Percentiles rank a stretch among this genome's conserved stretches.
Conservation (phyloP, 768 basidiomycete species). For the Naganishia friedmannii region DNA sequence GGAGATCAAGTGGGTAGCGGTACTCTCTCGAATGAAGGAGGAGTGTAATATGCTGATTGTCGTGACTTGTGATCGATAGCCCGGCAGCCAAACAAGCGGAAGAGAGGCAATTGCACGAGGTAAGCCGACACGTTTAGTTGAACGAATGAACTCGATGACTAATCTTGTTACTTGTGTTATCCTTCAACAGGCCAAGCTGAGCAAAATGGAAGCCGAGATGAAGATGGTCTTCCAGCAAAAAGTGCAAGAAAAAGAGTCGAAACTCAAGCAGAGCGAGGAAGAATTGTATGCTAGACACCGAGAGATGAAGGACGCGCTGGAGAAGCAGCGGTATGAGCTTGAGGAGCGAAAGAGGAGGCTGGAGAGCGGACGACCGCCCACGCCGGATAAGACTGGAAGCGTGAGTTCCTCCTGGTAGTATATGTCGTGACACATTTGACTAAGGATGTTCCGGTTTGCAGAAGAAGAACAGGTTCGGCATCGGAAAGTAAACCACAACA, state of each 20-base stretch:
- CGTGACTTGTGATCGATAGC: slow-evolving; percentile 55
- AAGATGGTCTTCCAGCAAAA: slow-evolving; percentile 99
- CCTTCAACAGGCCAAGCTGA: slow-evolving; percentile 66
- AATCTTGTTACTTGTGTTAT: background rate
- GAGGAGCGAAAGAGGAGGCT: slow-evolving; percentile 98
- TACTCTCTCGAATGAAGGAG: no score
- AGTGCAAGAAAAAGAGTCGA: slow-evolving; percentile 98
- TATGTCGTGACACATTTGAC: no score
- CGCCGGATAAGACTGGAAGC: slow-evolving; percentile 73
- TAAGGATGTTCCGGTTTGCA: background rate
- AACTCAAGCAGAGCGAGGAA: slow-evolving; percentile 98
- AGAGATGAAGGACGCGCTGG: slow-evolving; percentile 99
- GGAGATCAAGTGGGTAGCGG: slow-evolving; percentile 84
- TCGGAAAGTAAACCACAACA: slow-evolving; percentile 20
- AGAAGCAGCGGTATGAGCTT: slow-evolving; percentile 89
- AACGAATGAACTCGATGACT: background rate
- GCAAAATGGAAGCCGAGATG: slow-evolving; percentile 88
- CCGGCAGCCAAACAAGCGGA: slow-evolving; percentile 94
- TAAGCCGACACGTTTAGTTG: slow-evolving; percentile 21
- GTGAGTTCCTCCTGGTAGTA: background rate
- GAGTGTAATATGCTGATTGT: background rate
- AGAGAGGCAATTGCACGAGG: slow-evolving; percentile 89
- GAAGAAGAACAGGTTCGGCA: slow-evolving; percentile 31
- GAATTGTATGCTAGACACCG: slow-evolving; percentile 97
- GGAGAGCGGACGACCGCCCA: slow-evolving; percentile 89